Percentiles rank a stretch among this genome's conserved stretches.
phyloP scores from a whole-genome alignment of 2,329 filamentous ascomycete species.

The Microdochium trichocladiopsis region DNA sequence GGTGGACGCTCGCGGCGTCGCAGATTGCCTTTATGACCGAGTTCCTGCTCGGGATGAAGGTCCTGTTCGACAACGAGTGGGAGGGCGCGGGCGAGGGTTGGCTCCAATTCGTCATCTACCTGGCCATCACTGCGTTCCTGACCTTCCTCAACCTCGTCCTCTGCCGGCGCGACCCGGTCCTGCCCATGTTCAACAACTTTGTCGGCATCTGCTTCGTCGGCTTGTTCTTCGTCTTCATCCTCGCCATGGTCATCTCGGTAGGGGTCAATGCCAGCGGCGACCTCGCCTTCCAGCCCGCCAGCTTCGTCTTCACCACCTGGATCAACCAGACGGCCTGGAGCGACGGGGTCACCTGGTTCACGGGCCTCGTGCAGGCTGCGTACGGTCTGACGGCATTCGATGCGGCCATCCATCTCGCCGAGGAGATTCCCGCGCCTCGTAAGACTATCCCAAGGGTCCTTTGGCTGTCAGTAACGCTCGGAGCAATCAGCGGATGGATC shows the following conservation, averaged over 20 bases:
- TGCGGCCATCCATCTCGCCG: conserved; percentile 50
- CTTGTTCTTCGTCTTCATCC: conserved; percentile 42
- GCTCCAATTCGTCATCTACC: conserved; percentile 47
- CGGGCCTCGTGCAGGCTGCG: conserved; percentile 47
- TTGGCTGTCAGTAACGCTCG: conserved; percentile 41
- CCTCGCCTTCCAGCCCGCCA: conserved; percentile 37
- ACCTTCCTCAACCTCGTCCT: conserved; percentile 43
- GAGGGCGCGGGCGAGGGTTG: conserved; percentile 36
- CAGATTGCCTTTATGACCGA: conserved; percentile 52
- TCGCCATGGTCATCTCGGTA: conserved; percentile 45
- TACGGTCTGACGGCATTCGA: conserved; percentile 52
- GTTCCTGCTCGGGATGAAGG: conserved; percentile 48
- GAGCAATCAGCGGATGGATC: conserved; percentile 38
- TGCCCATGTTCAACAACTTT: conserved; percentile 49
- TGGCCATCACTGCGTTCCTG: conserved; percentile 38
- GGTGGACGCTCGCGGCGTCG: conserved; percentile 49
- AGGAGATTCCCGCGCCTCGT: conserved; percentile 46
- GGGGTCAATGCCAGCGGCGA: conserved; percentile 33
- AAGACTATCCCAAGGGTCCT: conserved; percentile 43
- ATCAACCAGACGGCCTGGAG: conserved; percentile 44
- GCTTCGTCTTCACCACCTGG: conserved; percentile 47
- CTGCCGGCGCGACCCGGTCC: conserved; percentile 37
- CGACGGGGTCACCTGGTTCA: conserved; percentile 50
- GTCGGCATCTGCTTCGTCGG: conserved; percentile 44
- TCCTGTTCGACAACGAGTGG: conserved; percentile 43